Evolutionary conservation across 257 asterid species (phyloP), one percentile per base, ranked within the genome.

Genomic region (Solanum rostratum): DNA sequence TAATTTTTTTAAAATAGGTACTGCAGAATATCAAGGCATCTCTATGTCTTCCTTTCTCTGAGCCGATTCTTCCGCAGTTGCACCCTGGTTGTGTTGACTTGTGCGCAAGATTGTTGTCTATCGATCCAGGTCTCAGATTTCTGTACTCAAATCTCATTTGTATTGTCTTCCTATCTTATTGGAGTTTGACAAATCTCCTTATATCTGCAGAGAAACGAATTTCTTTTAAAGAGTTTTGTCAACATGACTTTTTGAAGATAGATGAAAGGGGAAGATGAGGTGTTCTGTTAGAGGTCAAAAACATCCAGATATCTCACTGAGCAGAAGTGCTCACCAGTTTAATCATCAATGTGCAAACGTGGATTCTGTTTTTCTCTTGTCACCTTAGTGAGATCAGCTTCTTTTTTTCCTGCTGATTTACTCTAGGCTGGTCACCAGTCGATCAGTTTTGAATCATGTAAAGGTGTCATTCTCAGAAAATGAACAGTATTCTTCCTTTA

Each of bases 211-310:
- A 89, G 84, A 86, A 81, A 18, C 90, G 95, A 68, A 70, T 87
- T 83, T 90, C 93, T 60, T 89, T 85, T n/a, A 87, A 87, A 70
- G 93, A 89, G 88, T 90, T 92, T 88, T 82, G 24, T 79, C 85
- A 65, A 71, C 95, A 92, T 62, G 22, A 33, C 37, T 92, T 89
- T 49, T 81, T 90, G 30, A 57, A 85, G 81, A 14, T 49, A 65
- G 53, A 83, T 30, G 39, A 55, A 41, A 46, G 83, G 45, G 79
- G 59, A 54, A 52, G 84, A 39, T 59, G 74, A 12, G 55, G 74
- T 50, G 33, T 54, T 57, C 76, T 60, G 84, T 60, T 60, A 60
- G 70, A 81, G 37, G 60, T 65, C 68, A 76, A 49, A 73, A 24
- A 9, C 27, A 27, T 27, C 39, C 5, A 1, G 82, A 2, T 27